A percentile compares a stretch with the other conserved stretches of the same genome.
These are phyloP conservation scores for Tritrichomonas foetus DNA, from an alignment of 208 protist species.

Conservation along the genomic window DNA sequence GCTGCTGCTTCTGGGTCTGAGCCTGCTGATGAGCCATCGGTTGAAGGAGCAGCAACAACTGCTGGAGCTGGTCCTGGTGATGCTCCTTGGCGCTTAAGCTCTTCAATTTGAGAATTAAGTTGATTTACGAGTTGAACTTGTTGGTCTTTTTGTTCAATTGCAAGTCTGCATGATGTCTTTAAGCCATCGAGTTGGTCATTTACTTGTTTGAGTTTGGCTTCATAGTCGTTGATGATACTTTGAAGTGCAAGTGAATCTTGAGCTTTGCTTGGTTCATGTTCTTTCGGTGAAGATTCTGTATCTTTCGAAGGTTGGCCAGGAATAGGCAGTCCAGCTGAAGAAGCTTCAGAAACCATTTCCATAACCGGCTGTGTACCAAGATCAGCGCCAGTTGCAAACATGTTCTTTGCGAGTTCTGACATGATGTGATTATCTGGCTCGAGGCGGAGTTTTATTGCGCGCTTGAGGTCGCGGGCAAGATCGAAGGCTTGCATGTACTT, in stretches of 20 bases:
- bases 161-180: neutral
- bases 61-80: no score
- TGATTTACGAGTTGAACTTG: neutral
- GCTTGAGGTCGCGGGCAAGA: neutral
- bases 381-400: neutral
- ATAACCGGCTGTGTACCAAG: neutral
- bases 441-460: neutral
- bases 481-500: neutral
- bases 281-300: neutral
- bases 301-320: neutral
- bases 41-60: no score
- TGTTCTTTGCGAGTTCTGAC: neutral
- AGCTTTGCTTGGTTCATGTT: neutral
- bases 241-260: neutral
- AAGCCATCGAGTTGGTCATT: neutral
- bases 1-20: neutral
- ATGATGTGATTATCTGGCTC: neutral
- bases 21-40: no score
- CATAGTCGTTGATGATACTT: neutral
- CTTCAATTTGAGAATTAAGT: no score
- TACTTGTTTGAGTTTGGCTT: neutral
- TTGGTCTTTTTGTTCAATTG: neutral
- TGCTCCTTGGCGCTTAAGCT: no score
- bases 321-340: neutral
- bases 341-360: neutral